A percentile compares a stretch with the other conserved stretches of the same genome.
Conservation (phyloP, 2,329 filamentous ascomycete species). For the Esteya vermicola region DNA sequence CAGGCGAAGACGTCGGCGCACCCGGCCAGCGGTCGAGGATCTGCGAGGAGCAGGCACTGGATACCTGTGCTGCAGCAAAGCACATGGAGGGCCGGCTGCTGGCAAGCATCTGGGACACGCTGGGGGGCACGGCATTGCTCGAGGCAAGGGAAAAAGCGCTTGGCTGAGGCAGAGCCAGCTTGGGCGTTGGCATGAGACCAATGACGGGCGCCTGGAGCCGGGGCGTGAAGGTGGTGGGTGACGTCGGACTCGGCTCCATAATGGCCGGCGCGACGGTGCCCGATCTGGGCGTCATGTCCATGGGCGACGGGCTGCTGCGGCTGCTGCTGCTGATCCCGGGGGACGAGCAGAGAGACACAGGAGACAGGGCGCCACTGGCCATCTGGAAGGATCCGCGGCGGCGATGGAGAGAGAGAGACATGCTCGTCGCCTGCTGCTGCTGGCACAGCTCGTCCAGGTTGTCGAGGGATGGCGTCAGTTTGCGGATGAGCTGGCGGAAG, state of each 20-base stretch:
- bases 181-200: slow-evolving; percentile 43
- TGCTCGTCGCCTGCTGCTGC: too few species aligned
- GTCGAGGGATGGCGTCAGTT: slow-evolving; percentile 40
- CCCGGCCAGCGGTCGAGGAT: slow-evolving; percentile 36
- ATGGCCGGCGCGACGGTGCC: slow-evolving; percentile 16
- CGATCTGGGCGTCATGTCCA: slow-evolving; percentile 24
- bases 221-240: slow-evolving; percentile 24
- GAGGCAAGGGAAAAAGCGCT: slow-evolving; percentile 39
- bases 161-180: slow-evolving; percentile 38
- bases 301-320: slow-evolving; percentile 1
- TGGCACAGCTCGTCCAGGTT: slow-evolving; percentile 40
- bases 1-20: slow-evolving; percentile 30
- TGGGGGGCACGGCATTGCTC: too few species aligned
- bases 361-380: slow-evolving; percentile 4
- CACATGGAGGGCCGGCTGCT: slow-evolving; percentile 42
- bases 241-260: slow-evolving; percentile 33
- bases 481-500: slow-evolving; percentile 45
- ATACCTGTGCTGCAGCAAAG: slow-evolving; percentile 43
- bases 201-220: slow-evolving; percentile 36
- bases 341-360: slow-evolving; percentile 8
- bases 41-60: slow-evolving; percentile 29
- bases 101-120: slow-evolving; percentile 28
- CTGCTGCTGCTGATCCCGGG: slow-evolving; percentile 6
- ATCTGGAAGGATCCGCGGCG: slow-evolving; percentile 8
- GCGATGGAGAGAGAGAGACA: slow-evolving; percentile 11